These are phyloP conservation scores for Cutaneotrichosporon cyanovorans DNA, from an alignment of 1,284 basidiomycete genomes.

Conservation along the genomic window DNA sequence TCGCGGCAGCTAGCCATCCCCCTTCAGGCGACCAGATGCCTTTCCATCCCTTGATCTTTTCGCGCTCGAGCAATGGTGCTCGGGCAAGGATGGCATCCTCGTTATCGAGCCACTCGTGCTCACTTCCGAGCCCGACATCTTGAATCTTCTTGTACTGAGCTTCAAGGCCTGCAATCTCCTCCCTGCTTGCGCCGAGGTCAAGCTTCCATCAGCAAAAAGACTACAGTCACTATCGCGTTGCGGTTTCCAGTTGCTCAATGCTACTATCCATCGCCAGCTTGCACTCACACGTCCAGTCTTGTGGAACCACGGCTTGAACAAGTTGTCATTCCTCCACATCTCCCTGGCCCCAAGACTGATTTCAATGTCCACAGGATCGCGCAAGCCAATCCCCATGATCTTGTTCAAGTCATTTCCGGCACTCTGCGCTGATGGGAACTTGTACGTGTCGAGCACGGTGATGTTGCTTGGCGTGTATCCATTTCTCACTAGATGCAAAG, in stretches of 20 bases:
- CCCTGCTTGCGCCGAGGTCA: not conserved
- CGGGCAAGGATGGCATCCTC: slow-evolving; percentile 25
- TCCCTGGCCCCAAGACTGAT: slow-evolving; percentile 23
- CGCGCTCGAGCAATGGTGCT: slow-evolving; percentile 19
- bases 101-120: slow-evolving; percentile 25
- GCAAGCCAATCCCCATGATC: slow-evolving; percentile 20
- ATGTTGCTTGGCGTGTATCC: slow-evolving; percentile 35
- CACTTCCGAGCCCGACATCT: slow-evolving; percentile 9
- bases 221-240: no score
- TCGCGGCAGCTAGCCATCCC: slow-evolving; percentile 40
- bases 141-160: slow-evolving; percentile 16
- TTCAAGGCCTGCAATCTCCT: not conserved
- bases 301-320: slow-evolving; percentile 35
- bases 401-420: slow-evolving; percentile 44
- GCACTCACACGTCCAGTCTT: slow-evolving; percentile 32
- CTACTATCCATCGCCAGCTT: slow-evolving; percentile 3
- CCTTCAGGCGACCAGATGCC: slow-evolving; percentile 26
- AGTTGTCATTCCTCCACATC: slow-evolving; percentile 34
- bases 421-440: slow-evolving; percentile 31
- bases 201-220: not conserved
- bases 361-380: slow-evolving; percentile 9
- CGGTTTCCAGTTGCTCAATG: not conserved
- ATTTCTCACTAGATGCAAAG: slow-evolving; percentile 33
- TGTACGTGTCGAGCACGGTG: slow-evolving; percentile 33
- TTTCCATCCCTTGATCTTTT: slow-evolving; percentile 31